These are phyloP conservation scores for Stellera chamaejasme DNA, from an alignment of 345 rosid species.

Conservation along the genomic window DNA sequence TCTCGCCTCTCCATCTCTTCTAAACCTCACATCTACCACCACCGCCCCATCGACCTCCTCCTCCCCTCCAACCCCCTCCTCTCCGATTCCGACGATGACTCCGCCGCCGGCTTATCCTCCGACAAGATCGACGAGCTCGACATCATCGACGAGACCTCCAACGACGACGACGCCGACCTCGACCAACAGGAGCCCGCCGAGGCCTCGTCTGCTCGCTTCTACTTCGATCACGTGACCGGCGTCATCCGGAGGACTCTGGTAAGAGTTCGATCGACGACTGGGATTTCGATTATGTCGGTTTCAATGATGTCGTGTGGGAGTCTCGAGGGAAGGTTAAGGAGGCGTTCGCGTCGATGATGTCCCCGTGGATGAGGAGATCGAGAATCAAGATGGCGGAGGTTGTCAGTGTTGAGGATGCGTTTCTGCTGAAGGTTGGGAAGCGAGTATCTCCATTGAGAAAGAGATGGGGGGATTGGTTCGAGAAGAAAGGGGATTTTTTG, in stretches of 20 bases:
- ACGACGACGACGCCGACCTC: constrained; percentile 26
- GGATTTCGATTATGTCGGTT: constrained; percentile 61
- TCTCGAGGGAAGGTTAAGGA: constrained; percentile 25
- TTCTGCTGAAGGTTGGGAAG: constrained; percentile 53
- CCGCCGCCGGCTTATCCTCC: constrained; percentile 19
- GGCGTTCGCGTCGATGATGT: constrained; percentile 79
- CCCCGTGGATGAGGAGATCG: constrained; percentile 62
- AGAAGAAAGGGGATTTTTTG: constrained; percentile 82
- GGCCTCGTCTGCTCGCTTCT: constrained; percentile 38
- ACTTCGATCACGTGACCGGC: constrained; percentile 65
- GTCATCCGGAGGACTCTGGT: constrained; percentile 47
- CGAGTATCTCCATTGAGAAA: constrained; percentile 59
- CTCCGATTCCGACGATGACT: constrained; percentile 44
- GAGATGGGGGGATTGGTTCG: constrained; percentile 98
- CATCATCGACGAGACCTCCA: constrained; percentile 40
- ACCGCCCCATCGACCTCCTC: constrained; percentile 24
- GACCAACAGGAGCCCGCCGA: constrained; percentile 27
- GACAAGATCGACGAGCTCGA: constrained; percentile 85
- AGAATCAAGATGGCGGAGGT: constrained; percentile 65
- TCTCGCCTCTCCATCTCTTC: constrained; percentile 64
- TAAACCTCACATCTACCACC: constrained; percentile 20
- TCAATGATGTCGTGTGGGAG: constrained; percentile 15
- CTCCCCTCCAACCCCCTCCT: constrained; percentile 32
- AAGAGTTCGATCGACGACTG: constrained; percentile 78
- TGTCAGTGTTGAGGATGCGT: constrained; percentile 57